These are phyloP conservation scores for Endogone sp. DNA, from an alignment of 192 early-diverging fungal genomes.

Conservation along the genomic window DNA sequence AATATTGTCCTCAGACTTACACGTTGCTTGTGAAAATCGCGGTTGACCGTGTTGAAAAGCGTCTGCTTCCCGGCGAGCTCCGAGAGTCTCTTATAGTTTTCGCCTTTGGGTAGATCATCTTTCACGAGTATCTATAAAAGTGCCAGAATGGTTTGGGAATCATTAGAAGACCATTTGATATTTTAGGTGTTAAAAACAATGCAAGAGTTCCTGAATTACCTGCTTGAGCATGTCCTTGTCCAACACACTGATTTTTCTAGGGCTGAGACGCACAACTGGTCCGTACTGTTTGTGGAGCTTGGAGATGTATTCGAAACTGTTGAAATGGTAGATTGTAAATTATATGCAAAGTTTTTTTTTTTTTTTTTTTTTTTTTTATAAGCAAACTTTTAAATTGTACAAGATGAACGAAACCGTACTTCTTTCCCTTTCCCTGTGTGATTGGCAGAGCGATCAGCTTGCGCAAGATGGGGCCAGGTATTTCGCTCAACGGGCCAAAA, in stretches of 20 bases:
- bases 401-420: not conserved
- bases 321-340: not conserved
- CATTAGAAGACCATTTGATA: too few species aligned
- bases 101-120: slow-evolving; percentile 22
- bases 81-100: not conserved
- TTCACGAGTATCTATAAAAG: slow-evolving; percentile 8
- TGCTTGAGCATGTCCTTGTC: slow-evolving; percentile 34
- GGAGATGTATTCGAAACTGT: not conserved
- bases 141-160: not conserved
- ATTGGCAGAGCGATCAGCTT: not conserved
- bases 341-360: too few species aligned
- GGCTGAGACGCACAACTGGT: slow-evolving; percentile 18
- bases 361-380: too few species aligned
- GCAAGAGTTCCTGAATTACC: not conserved
- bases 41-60: slow-evolving; percentile 29
- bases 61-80: slow-evolving; percentile 9
- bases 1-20: slow-evolving; percentile 9
- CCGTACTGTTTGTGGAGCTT: slow-evolving; percentile 25
- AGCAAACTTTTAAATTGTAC: too few species aligned
- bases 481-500: slow-evolving; percentile 19
- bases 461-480: slow-evolving; percentile 17
- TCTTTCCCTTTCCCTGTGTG: not conserved
- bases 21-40: slow-evolving; percentile 28
- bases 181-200: too few species aligned
- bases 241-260: slow-evolving; percentile 6